A percentile compares a stretch with the other conserved stretches of the same genome.
phyloP scores from a whole-genome alignment of 225 moss, liverwort and hornwort genomes.

The Physcomitrium patens region DNA sequence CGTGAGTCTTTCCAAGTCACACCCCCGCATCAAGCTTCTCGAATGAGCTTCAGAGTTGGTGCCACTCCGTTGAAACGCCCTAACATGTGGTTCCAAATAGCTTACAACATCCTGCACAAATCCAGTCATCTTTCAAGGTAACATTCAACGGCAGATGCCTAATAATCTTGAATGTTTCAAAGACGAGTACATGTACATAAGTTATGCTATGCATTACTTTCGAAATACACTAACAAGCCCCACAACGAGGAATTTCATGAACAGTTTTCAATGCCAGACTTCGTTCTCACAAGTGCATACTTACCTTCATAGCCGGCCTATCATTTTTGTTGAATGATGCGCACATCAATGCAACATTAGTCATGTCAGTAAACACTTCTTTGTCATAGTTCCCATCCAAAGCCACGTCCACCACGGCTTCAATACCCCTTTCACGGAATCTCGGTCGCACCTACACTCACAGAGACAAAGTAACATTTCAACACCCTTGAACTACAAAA shows the following conservation, averaged over 20 bases:
- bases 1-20: constrained; percentile 31
- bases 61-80: constrained; percentile 34
- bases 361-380: constrained; percentile 55
- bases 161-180: too few species aligned
- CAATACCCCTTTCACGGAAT: constrained; percentile 49
- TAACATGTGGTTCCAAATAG: constrained; percentile 56
- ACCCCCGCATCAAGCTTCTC: constrained; percentile 23
- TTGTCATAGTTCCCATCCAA: constrained; percentile 49
- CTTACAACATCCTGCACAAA: constrained; percentile 55
- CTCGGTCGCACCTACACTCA: constrained; percentile 49
- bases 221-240: background rate
- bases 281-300: too few species aligned
- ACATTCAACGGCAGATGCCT: too few species aligned
- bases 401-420: constrained; percentile 48
- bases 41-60: constrained; percentile 29
- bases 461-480: constrained; percentile 6
- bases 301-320: constrained; percentile 67
- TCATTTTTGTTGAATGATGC: constrained; percentile 56
- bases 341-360: constrained; percentile 56
- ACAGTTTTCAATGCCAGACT: too few species aligned
- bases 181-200: background rate
- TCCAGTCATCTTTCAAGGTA: too few species aligned
- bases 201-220: too few species aligned
- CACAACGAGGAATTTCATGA: background rate
- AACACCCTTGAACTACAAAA: background rate